These are phyloP conservation scores for Tricholoma sp. DNA, from an alignment of 768 basidiomycete genomes.

Conservation along the genomic window DNA sequence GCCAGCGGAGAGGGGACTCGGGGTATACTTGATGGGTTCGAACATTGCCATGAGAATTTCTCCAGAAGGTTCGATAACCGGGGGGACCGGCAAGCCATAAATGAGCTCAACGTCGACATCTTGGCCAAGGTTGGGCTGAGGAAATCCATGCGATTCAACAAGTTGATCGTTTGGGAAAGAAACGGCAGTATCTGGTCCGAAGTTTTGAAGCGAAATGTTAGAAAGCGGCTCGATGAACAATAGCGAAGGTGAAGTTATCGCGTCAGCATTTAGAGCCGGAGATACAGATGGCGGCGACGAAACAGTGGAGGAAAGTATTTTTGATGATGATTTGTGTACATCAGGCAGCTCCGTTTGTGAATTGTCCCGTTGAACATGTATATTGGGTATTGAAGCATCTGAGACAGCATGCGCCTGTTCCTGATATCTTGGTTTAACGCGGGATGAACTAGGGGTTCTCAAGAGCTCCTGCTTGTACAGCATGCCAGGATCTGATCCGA, in stretches of 20 bases:
- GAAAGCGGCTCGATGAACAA: neutral
- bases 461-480: neutral
- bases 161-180: neutral
- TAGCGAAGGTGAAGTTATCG: neutral
- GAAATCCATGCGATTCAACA: neutral
- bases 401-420: neutral
- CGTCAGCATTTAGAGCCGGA: neutral
- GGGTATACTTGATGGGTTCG: slow-evolving; percentile 6
- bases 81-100: neutral
- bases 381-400: neutral
- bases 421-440: neutral
- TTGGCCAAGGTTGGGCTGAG: neutral
- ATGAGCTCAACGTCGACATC: neutral
- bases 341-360: neutral
- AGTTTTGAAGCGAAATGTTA: neutral
- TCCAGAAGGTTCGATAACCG: neutral
- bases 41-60: neutral
- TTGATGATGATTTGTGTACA: neutral
- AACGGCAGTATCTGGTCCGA: neutral
- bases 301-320: neutral
- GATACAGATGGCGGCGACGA: neutral
- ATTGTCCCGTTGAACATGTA: neutral
- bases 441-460: neutral
- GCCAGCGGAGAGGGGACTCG: slow-evolving; percentile 13
- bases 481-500: neutral